Evolutionary conservation across 495 filamentous ascomycete species (phyloP).

Genomic region (Cenococcum geophilum): DNA sequence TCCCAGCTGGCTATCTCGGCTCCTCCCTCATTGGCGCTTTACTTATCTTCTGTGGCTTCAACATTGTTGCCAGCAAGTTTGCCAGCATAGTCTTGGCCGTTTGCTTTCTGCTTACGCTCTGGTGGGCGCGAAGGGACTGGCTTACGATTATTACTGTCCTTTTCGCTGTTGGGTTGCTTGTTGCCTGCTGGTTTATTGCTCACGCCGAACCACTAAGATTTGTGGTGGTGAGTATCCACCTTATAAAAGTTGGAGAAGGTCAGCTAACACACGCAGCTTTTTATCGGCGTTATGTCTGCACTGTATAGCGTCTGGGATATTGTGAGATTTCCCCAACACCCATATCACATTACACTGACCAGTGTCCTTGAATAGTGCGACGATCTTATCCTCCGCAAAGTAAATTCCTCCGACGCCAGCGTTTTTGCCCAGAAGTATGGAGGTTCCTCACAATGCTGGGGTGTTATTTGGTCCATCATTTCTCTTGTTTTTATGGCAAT

Average conservation of each 20-base stretch:
- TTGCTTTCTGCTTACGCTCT: slow-evolving; percentile 68
- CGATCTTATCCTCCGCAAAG: slow-evolving; percentile 75
- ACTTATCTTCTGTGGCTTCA: slow-evolving; percentile 72
- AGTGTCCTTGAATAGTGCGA: slow-evolving; percentile 47
- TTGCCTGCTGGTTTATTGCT: slow-evolving; percentile 74
- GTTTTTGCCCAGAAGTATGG: slow-evolving; percentile 73
- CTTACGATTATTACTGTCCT: slow-evolving; percentile 64
- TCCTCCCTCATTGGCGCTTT: slow-evolving; percentile 69
- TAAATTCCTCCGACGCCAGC: slow-evolving; percentile 74
- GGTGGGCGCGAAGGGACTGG: slow-evolving; percentile 76
- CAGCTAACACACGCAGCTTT: slow-evolving; percentile 44
- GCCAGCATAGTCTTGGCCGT: slow-evolving; percentile 66
- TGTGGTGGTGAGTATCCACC: slow-evolving; percentile 48
- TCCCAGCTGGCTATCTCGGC: slow-evolving; percentile 73
- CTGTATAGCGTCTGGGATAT: slow-evolving; percentile 84
- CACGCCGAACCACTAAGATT: slow-evolving; percentile 67
- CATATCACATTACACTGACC: slow-evolving; percentile 16
- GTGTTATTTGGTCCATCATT: slow-evolving; percentile 69
- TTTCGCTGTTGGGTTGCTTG: slow-evolving; percentile 61
- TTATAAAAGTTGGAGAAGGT: not conserved
- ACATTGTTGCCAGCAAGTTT: slow-evolving; percentile 73
- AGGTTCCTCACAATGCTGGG: slow-evolving; percentile 76
- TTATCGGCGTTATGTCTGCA: slow-evolving; percentile 73
- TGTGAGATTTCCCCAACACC: slow-evolving; percentile 29
- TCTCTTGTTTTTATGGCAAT: slow-evolving; percentile 62